Evolutionary conservation across 2,329 filamentous ascomycete genomes (phyloP).

Genomic region (Madurella mycetomatis): DNA sequence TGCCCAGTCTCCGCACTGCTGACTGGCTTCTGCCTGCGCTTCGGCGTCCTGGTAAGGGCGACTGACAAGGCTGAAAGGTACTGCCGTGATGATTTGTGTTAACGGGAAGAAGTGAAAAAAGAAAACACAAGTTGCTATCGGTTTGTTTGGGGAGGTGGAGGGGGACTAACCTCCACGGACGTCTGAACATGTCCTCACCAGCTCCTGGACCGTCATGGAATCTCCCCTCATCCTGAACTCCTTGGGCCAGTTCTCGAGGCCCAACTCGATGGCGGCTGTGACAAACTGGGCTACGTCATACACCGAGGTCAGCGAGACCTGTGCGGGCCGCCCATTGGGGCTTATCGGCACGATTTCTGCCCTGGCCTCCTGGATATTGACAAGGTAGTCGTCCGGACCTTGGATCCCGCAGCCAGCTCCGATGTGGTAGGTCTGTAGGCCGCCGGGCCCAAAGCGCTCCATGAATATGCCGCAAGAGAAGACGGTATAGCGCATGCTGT

Average conservation of each 20-base stretch:
- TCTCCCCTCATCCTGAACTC: slow-evolving; percentile 70
- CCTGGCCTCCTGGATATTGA: slow-evolving; percentile 54
- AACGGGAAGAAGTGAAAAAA: slow-evolving; percentile 10
- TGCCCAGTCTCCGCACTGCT: slow-evolving; percentile 44
- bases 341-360: slow-evolving; percentile 59
- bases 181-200: slow-evolving; percentile 48
- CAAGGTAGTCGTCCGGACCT: slow-evolving; percentile 60
- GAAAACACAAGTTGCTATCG: no score
- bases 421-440: slow-evolving; percentile 56
- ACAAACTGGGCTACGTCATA: slow-evolving; percentile 68
- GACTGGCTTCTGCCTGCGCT: slow-evolving; percentile 39
- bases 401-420: slow-evolving; percentile 51
- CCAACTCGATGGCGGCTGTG: slow-evolving; percentile 63
- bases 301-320: slow-evolving; percentile 63
- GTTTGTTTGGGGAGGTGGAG: neutral
- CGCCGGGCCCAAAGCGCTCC: slow-evolving; percentile 67
- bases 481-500: slow-evolving; percentile 61
- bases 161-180: slow-evolving; percentile 45
- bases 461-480: slow-evolving; percentile 74
- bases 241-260: slow-evolving; percentile 56
- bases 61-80: slow-evolving; percentile 35
- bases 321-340: slow-evolving; percentile 44
- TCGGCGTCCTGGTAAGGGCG: slow-evolving; percentile 40
- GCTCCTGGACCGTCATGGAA: slow-evolving; percentile 54
- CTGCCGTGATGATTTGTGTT: slow-evolving; percentile 29